Percentiles rank a stretch among this genome's conserved stretches.
phyloP scores from a whole-genome alignment of 2,329 filamentous ascomycete genomes.

The Magnaporthiopsis incrustans region DNA sequence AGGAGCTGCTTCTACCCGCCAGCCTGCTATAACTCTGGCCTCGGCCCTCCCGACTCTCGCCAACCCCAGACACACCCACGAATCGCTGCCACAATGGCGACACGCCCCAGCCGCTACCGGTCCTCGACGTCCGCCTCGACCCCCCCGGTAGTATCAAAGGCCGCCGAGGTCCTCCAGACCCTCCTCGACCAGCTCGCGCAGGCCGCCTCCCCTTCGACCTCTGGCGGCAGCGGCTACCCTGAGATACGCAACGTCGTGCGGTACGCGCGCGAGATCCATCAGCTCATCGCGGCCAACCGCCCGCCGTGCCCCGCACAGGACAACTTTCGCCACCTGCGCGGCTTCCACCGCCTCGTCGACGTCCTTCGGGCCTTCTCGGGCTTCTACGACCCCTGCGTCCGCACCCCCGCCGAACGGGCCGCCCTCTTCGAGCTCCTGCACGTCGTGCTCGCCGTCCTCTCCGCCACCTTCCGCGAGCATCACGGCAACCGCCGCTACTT shows the following conservation, averaged over 20 bases:
- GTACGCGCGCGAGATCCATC: slow-evolving; percentile 57
- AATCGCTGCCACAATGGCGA: slow-evolving; percentile 31
- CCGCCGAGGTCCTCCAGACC: slow-evolving; percentile 48
- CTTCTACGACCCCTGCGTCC: slow-evolving; percentile 63
- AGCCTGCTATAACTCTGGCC: slow-evolving; percentile 42
- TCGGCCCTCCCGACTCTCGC: slow-evolving; percentile 4
- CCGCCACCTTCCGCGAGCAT: slow-evolving; percentile 68
- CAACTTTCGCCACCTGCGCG: slow-evolving; percentile 71
- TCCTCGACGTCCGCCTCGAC: slow-evolving; percentile 56
- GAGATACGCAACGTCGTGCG: slow-evolving; percentile 41
- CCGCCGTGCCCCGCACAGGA: slow-evolving; percentile 54
- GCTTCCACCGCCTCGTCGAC: slow-evolving; percentile 67
- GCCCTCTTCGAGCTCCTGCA: slow-evolving; percentile 63
- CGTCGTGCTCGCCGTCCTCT: slow-evolving; percentile 63
- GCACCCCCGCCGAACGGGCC: slow-evolving; percentile 53
- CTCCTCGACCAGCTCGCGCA: slow-evolving; percentile 38
- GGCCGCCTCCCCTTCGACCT: slow-evolving; percentile 19
- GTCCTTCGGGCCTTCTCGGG: slow-evolving; percentile 64
- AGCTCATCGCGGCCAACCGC: slow-evolving; percentile 43
- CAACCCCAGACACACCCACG: slow-evolving; percentile 19
- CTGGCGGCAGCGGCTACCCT: slow-evolving; percentile 32
- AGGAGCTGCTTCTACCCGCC: slow-evolving; percentile 58
- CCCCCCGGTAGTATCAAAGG: slow-evolving; percentile 48
- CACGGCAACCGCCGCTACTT: slow-evolving; percentile 86
- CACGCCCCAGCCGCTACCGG: slow-evolving; percentile 49